phyloP scores from a whole-genome alignment of 2,329 filamentous ascomycete genomes.

The Macrophomina phaseolina region DNA sequence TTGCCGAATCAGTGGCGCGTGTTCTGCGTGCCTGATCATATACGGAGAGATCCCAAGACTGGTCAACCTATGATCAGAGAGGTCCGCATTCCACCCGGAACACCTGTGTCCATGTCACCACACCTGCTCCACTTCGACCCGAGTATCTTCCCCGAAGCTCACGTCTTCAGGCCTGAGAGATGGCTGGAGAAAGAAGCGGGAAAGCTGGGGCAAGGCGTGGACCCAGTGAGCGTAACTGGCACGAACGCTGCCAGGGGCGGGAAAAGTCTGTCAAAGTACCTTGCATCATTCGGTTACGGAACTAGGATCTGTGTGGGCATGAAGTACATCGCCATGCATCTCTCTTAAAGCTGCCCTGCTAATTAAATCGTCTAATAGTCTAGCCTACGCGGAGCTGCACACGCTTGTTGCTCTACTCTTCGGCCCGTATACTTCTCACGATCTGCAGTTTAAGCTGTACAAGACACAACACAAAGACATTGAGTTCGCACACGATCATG shows the following conservation, averaged over 20 bases:
- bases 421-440: slow-evolving; percentile 6
- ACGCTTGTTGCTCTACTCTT: slow-evolving; percentile 22
- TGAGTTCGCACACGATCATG: slow-evolving; percentile 26
- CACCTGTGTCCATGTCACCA: slow-evolving; percentile 29
- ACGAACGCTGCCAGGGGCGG: slow-evolving; percentile 32
- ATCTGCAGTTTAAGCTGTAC: slow-evolving; percentile 27
- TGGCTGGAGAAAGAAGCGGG: slow-evolving; percentile 52
- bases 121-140: slow-evolving; percentile 42
- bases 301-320: slow-evolving; percentile 70
- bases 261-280: slow-evolving; percentile 59
- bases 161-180: slow-evolving; percentile 53
- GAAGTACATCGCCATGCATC: slow-evolving; percentile 59
- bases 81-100: slow-evolving; percentile 27
- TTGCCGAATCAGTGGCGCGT: slow-evolving; percentile 5
- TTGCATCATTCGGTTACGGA: slow-evolving; percentile 69
- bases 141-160: slow-evolving; percentile 26
- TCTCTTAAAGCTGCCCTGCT: background rate
- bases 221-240: slow-evolving; percentile 1
- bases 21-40: background rate
- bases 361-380: background rate
- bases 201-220: background rate
- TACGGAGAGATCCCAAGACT: background rate
- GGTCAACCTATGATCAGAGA: background rate
- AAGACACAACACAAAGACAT: slow-evolving; percentile 27
- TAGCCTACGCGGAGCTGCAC: slow-evolving; percentile 29